Conservation (phyloP, 2,329 filamentous ascomycete species). For the Talaromyces sp. region DNA sequence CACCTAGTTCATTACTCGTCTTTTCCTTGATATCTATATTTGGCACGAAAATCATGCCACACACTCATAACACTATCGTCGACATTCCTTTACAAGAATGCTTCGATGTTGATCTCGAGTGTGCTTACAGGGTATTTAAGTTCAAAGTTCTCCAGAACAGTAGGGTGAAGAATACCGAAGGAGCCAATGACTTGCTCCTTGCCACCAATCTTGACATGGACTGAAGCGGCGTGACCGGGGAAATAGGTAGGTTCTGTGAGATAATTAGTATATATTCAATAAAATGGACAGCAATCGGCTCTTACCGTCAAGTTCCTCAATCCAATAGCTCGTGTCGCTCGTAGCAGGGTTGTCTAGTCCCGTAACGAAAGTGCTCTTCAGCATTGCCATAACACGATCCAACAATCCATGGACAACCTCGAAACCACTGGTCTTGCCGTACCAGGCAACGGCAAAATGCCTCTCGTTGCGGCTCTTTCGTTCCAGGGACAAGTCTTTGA, state of each 20-base stretch:
- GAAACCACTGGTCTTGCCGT: conserved; percentile 90
- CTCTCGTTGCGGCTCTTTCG: conserved; percentile 86
- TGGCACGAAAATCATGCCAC: too few relatives aligned
- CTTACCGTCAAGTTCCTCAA: conserved; percentile 76
- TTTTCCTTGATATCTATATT: background rate
- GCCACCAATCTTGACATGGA: conserved; percentile 69
- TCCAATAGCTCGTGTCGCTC: conserved; percentile 74
- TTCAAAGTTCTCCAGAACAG: conserved; percentile 88
- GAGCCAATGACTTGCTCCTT: conserved; percentile 75
- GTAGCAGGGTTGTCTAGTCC: conserved; percentile 56
- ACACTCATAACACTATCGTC: background rate
- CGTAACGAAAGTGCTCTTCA: conserved; percentile 74
- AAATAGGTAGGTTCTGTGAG: conserved; percentile 76
- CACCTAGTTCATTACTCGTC: background rate
- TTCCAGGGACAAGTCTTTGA: conserved; percentile 78
- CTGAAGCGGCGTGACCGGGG: conserved; percentile 77
- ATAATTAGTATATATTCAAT: background rate
- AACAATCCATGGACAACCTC: conserved; percentile 92
- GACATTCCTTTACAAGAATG: conserved; percentile 62
- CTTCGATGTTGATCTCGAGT: conserved; percentile 89
- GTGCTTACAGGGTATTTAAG: conserved; percentile 90
- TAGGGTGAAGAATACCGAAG: conserved; percentile 91
- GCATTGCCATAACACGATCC: conserved; percentile 88
- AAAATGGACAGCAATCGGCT: background rate
- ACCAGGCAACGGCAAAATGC: conserved; percentile 94